Percentiles rank a stretch among this genome's conserved stretches.
Evolutionary conservation across 768 basidiomycete genomes (phyloP).

Genomic region (Agaricus blazei): DNA sequence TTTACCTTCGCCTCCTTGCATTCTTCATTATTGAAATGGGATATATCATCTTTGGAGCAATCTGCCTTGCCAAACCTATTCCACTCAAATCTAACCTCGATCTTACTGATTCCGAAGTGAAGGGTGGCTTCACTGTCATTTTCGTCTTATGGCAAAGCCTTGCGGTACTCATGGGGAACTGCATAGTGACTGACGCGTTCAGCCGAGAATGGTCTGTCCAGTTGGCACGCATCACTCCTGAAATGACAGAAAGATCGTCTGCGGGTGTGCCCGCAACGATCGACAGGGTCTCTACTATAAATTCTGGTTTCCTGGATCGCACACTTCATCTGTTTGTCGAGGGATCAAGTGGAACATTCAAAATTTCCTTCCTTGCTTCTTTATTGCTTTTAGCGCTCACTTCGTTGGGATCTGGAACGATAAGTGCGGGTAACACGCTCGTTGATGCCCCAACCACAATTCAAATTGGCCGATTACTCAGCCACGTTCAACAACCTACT

Average conservation of each 20-base stretch:
- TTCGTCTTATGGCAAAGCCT: conserved; percentile 5
- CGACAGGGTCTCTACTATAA: conserved; percentile 8
- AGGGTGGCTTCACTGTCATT: conserved; percentile 8
- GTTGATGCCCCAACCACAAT: no score
- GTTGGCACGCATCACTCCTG: neutral
- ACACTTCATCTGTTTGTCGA: neutral
- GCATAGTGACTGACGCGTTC: conserved; percentile 5
- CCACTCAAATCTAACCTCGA: conserved; percentile 1
- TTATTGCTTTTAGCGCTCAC: no score
- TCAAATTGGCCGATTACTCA: no score
- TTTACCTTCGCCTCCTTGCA: neutral
- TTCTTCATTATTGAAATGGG: conserved; percentile 1
- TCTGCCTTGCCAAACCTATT: conserved; percentile 3
- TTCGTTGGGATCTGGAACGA: no score
- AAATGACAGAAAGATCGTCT: no score
- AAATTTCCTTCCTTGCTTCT: no score
- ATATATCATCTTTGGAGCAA: neutral
- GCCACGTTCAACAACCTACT: no score
- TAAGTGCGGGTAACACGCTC: no score
- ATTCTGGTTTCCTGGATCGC: conserved; percentile 7
- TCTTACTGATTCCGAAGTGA: conserved; percentile 6
- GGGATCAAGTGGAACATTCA: no score
- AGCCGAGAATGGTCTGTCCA: conserved; percentile 10
- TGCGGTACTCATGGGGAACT: neutral
- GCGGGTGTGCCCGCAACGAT: neutral